Evolutionary conservation across 148 eudicot genomes (phyloP), one percentile per base, ranked within the genome.

Genomic region (Silene uniflora): DNA sequence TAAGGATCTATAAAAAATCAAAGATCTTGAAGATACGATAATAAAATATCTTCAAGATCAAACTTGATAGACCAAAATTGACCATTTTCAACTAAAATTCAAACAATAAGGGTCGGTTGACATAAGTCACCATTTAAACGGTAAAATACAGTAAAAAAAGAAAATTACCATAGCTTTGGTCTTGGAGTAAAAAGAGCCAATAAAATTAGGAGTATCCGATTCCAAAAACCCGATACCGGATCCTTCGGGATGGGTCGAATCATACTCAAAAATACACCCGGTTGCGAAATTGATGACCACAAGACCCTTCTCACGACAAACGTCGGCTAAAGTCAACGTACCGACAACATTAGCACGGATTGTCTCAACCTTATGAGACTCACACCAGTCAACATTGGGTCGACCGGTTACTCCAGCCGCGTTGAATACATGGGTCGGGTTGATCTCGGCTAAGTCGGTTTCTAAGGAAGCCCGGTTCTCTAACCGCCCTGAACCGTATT

Each of bases 401-500:
- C 97, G 90, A 59, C 97, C 97, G 22, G 97, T 91, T 25, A 91
- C 93, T 0, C 97, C 97, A n/a, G 93, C 97, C 13, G 93, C 97
- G 80, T 91, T 91, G 84, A 91, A 88, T 18, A 91, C 97, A 42
- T 91, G 97, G 71, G 87, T 89, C n/a, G 97, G 97, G 4, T 78
- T 49, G 35, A 73, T 76, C 16, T 78, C 54, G 24, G 81, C 78
- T 13, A 91, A 29, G 83, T 91, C 97, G 32, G 86, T 67, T 16
- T 83, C 84, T 7, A 91, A 70, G 19, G 88, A 83, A 8, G 54
- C 22, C 5, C 93, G 88, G 86, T 88, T 81, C 79, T 91, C 88
- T 5, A 91, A 84, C 3, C 97, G 89, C 27, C 91, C 97, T 49
- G 88, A 82, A 27, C 89, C 97, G 81, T 89, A 91, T 1, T 74